Percentiles rank a stretch among this genome's conserved stretches.
These are phyloP conservation scores for Monilinia vaccinii-corymbosi DNA, from an alignment of 2,329 filamentous ascomycete species.

Conservation along the genomic window DNA sequence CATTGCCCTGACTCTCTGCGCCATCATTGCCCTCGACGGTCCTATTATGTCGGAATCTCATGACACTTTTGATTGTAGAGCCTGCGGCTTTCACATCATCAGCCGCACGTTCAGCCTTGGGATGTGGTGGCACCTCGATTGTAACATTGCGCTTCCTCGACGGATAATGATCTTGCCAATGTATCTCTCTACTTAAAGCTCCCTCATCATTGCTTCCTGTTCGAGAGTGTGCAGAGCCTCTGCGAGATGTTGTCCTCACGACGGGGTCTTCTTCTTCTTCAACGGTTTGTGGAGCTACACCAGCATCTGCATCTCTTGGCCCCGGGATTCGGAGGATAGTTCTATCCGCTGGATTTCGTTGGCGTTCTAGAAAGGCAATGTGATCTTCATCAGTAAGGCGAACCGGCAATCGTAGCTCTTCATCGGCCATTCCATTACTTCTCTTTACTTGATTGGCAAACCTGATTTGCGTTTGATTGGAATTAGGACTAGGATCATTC, in stretches of 20 bases:
- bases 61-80: conserved; percentile 15
- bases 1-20: conserved; percentile 26
- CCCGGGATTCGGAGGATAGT: conserved; percentile 81
- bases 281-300: conserved; percentile 58
- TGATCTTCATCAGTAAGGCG: conserved; percentile 61
- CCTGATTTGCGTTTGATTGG: conserved; percentile 36
- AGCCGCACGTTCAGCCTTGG: conserved; percentile 24
- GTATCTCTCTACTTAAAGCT: conserved; percentile 15
- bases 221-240: conserved; percentile 14
- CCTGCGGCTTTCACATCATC: conserved; percentile 21
- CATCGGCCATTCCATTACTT: conserved; percentile 46
- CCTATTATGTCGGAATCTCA: conserved; percentile 38
- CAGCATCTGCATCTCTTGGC: conserved; percentile 80
- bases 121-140: conserved; percentile 16
- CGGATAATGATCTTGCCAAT: conserved; percentile 22
- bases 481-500: conserved; percentile 2
- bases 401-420: conserved; percentile 41
- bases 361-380: conserved; percentile 79
- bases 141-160: conserved; percentile 24
- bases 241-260: conserved; percentile 13
- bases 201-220: conserved; percentile 9
- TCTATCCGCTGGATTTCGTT: conserved; percentile 63
- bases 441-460: conserved; percentile 60
- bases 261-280: conserved; percentile 29
- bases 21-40: conserved; percentile 30